phyloP scores from a whole-genome alignment of 495 filamentous ascomycete species.

The Glonium stellatum region DNA sequence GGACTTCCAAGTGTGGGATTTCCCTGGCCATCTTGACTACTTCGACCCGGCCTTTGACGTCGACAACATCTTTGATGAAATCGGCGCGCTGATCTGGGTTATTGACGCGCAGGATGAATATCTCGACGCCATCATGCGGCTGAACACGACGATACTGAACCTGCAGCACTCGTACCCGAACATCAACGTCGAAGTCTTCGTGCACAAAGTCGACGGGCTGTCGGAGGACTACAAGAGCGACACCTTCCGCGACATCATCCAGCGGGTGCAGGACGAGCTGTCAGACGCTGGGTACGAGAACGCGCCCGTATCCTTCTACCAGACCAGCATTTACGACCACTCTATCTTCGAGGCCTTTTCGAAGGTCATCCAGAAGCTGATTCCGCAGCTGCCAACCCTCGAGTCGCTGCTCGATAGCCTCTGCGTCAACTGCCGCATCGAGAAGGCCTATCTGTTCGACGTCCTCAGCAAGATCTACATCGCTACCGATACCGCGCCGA shows the following conservation, averaged over 20 bases:
- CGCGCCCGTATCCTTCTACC: constrained; percentile 82
- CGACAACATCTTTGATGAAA: constrained; percentile 84
- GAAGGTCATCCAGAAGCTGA: constrained; percentile 95
- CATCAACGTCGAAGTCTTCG: constrained; percentile 95
- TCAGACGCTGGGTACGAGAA: constrained; percentile 87
- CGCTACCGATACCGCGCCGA: constrained; percentile 85
- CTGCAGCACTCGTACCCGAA: constrained; percentile 80
- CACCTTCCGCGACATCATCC: constrained; percentile 87
- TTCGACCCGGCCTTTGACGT: constrained; percentile 79
- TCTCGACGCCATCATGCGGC: constrained; percentile 74
- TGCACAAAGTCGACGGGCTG: constrained; percentile 94
- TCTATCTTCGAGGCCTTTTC: constrained; percentile 96
- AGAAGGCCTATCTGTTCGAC: constrained; percentile 96
- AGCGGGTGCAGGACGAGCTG: constrained; percentile 94
- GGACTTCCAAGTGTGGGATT: constrained; percentile 98
- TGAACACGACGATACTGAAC: constrained; percentile 79
- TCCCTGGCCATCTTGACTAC: constrained; percentile 88
- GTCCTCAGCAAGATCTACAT: constrained; percentile 97
- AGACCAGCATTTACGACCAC: constrained; percentile 96
- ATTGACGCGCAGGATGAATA: constrained; percentile 98
- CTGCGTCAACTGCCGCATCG: constrained; percentile 80
- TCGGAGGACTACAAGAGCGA: constrained; percentile 92
- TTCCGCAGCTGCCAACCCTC: constrained; percentile 83
- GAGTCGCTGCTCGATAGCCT: constrained; percentile 88
- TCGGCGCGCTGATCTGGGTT: constrained; percentile 94